Conservation (phyloP, 768 basidiomycete species). For the Phylloporus scabripes region DNA sequence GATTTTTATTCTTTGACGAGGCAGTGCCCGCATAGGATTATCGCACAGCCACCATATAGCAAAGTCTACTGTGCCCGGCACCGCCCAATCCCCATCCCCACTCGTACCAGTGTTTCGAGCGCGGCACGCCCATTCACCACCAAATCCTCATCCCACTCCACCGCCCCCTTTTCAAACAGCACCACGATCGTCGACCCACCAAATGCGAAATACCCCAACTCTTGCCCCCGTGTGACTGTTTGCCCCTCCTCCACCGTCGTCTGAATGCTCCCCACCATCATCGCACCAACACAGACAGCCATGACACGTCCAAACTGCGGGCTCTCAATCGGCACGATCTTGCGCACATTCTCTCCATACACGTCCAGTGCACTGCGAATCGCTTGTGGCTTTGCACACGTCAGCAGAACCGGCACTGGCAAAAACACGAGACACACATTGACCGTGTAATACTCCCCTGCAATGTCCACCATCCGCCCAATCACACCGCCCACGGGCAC, state of each 20-base stretch:
- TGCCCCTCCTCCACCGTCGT: conserved; percentile 87
- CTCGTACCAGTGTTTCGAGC: conserved; percentile 86
- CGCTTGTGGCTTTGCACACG: conserved; percentile 68
- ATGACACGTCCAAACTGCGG: conserved; percentile 88
- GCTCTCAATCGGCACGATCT: conserved; percentile 88
- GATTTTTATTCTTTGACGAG: neutral
- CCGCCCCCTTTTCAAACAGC: conserved; percentile 77
- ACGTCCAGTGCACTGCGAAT: conserved; percentile 87
- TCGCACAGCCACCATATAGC: neutral
- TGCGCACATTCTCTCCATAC: conserved; percentile 90
- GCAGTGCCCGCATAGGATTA: neutral
- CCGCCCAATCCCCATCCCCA: conserved; percentile 79
- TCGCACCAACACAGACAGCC: conserved; percentile 87
- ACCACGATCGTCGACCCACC: conserved; percentile 93
- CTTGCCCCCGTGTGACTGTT: conserved; percentile 73
- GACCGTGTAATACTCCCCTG: conserved; percentile 95
- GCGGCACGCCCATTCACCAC: conserved; percentile 77
- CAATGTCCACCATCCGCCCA: conserved; percentile 75
- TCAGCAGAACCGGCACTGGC: neutral
- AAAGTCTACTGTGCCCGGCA: conserved; percentile 2
- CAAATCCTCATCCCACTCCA: conserved; percentile 92
- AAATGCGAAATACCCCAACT: conserved; percentile 93
- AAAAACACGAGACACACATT: conserved; percentile 53
- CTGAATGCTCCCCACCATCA: conserved; percentile 92
- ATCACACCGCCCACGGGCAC: conserved; percentile 80